These are phyloP conservation scores for Aschersonia sp. DNA, from an alignment of 2,329 filamentous ascomycete species.

Conservation along the genomic window DNA sequence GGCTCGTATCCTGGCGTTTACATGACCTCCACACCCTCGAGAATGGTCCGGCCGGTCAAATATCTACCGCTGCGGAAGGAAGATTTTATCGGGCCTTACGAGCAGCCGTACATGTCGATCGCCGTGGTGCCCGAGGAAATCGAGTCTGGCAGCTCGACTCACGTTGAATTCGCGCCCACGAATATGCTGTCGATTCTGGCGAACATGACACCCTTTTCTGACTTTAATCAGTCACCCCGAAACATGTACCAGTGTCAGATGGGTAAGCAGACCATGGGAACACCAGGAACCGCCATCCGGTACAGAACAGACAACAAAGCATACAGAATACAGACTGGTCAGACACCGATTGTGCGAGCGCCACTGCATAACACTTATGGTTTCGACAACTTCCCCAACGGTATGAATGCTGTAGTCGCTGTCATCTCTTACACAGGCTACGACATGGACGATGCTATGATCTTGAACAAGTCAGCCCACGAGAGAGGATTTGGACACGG, in stretches of 20 bases:
- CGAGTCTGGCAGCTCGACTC: constrained; percentile 74
- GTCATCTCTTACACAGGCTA: constrained; percentile 98
- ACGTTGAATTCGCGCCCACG: constrained; percentile 87
- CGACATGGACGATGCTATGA: constrained; percentile 99
- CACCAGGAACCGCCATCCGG: constrained; percentile 68
- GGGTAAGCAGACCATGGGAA: constrained; percentile 99
- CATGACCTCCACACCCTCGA: constrained; percentile 72
- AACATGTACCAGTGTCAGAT: constrained; percentile 99
- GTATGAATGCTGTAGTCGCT: constrained; percentile 86
- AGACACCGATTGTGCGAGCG: constrained; percentile 84
- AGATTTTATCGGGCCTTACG: constrained; percentile 82
- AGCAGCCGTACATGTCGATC: constrained; percentile 98
- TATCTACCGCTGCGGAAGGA: constrained; percentile 76
- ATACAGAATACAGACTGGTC: constrained; percentile 86
- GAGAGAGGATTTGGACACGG: constrained; percentile 93
- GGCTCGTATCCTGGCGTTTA: constrained; percentile 96
- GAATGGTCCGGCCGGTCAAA: constrained; percentile 85
- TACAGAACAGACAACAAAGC: constrained; percentile 95
- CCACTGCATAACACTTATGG: constrained; percentile 93
- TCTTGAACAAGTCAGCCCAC: constrained; percentile 92
- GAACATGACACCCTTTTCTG: constrained; percentile 97
- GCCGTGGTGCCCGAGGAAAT: constrained; percentile 82
- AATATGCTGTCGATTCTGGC: constrained; percentile 96
- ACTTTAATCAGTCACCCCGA: constrained; percentile 95
- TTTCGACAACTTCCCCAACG: constrained; percentile 95